Evolutionary conservation across 2,329 filamentous ascomycete genomes (phyloP).

Genomic region (Pleoardoris graminearum): DNA sequence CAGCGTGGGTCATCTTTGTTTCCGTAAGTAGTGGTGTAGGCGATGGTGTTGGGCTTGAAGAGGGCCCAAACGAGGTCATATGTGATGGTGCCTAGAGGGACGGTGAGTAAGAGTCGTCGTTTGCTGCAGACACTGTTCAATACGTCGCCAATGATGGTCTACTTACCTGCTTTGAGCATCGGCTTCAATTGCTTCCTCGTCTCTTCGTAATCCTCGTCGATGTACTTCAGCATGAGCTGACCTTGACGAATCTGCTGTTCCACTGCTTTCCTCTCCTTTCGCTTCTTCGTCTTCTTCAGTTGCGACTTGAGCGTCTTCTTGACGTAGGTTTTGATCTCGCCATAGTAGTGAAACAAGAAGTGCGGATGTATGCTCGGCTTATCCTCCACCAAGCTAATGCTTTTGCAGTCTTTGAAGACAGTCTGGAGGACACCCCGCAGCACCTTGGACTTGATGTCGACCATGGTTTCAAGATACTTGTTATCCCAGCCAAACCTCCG

Average conservation of each 20-base stretch:
- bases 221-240: conserved; percentile 72
- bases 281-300: conserved; percentile 61
- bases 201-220: conserved; percentile 80
- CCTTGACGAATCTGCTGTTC: conserved; percentile 65
- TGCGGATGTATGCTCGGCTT: conserved; percentile 64
- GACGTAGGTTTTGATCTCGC: conserved; percentile 67
- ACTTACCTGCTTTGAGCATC: conserved; percentile 67
- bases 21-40: conserved; percentile 76
- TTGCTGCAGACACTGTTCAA: not conserved
- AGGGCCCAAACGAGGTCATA: conserved; percentile 88
- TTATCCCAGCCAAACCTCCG: conserved; percentile 84
- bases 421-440: conserved; percentile 71
- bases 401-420: conserved; percentile 75
- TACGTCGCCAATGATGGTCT: not conserved
- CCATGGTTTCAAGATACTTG: conserved; percentile 71
- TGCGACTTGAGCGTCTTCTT: conserved; percentile 67
- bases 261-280: conserved; percentile 63
- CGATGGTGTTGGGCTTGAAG: conserved; percentile 83
- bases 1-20: conserved; percentile 75
- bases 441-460: conserved; percentile 84
- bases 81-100: conserved; percentile 66
- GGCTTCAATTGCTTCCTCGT: conserved; percentile 80
- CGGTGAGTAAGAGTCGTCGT: not conserved
- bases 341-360: conserved; percentile 65
- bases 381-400: conserved; percentile 78